Evolutionary conservation across 768 basidiomycete species (phyloP), one percentile per base, ranked within the genome.

Genomic region (Amanita inopinata): DNA sequence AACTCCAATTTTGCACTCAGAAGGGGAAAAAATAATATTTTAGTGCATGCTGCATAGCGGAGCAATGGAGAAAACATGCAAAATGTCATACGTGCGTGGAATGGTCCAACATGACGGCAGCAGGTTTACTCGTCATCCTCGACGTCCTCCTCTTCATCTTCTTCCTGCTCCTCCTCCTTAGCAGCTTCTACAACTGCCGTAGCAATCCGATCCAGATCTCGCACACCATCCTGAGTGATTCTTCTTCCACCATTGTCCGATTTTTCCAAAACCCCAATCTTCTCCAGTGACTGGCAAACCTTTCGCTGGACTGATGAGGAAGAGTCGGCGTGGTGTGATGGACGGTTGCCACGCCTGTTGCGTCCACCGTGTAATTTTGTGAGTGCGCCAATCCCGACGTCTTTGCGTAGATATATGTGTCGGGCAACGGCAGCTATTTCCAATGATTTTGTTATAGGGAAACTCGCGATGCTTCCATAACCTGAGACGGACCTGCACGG

Each of bases 321-420:
- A 18, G 80, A 76, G 59, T 85, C 74, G 44, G 76, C 80, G 69
- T 97, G 94, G 72, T 94, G 92, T 49, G 89, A 90, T 37, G 94
- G 92, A 53, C 96, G 84, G 78, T 91, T 89, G 39, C 96, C 96
- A 48, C 96, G 87, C 57, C 90, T 76, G 71, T 92, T 91, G 61
- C 88, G 82, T 50, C 88, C 87, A 63, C 96, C 96, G 69, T 98
- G 92, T 31, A 97, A 84, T 76, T 96, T 98, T 67, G 78, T 81
- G 27, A 96, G 78, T 20, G 86, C 86, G 56, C 91, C 92, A 51
- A 94, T 79, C 56, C 92, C 92, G 56, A 93, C 89, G 60, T 89
- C 85, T 73, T 94, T 93, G 63, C 94, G 89, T 63, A 99, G 86
- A 78, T 99, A 98, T 67, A 97, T 96, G 82, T 97, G 94, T 59